Evolutionary conservation across 352 stramenopile genomes (phyloP), one percentile per base, ranked within the genome.

Genomic region (Aphanomyces cochlioides): DNA sequence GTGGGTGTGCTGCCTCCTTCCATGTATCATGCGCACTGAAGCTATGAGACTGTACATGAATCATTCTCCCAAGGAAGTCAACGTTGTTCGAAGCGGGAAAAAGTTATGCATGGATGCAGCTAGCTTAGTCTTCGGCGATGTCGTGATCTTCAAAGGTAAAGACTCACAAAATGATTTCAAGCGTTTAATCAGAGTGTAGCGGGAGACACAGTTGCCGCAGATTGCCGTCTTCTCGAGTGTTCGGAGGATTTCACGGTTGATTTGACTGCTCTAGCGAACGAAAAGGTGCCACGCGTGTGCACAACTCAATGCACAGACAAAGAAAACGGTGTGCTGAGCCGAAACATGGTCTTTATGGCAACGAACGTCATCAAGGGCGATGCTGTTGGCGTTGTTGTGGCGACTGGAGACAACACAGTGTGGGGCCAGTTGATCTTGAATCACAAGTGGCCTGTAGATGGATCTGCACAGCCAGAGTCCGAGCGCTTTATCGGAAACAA

Each of bases 1-100:
- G 45, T 98, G 92, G 93, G 74, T 98, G 17, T 98, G 95, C 74
- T 97, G 90, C 69, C 67, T 98, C 63, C 75, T 98, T 58, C 93
- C 95, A 7, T 98, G 93, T 77, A 90, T 98, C 40, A 85, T 96
- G 69, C 86, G 90, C 58, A 91, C 93, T 19, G 73, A 84, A 15
- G 92, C 85, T 54, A 98, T 98, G 90, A 92, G 96, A 76, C 77
- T 84, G 47, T 98, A 96, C 74, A 79, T 88, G 45, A 63, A 75
- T 19, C 83, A 87, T 58, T 79, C 97, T 38, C 91, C 95, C 4
- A 86, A 95, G 17, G 92, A 98, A 75, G 85, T 90, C 17, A 89
- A 92, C n/a, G 90, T 98, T 15, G 73, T 90, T 45, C 82, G 93
- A 63, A 80, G 82, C 70, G 83, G 77, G 17, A 83, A 83, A 67